Percentiles rank a stretch among this genome's conserved stretches.
Evolutionary conservation across 2,329 filamentous ascomycete genomes (phyloP).

Genomic region (Xylaria sp.): DNA sequence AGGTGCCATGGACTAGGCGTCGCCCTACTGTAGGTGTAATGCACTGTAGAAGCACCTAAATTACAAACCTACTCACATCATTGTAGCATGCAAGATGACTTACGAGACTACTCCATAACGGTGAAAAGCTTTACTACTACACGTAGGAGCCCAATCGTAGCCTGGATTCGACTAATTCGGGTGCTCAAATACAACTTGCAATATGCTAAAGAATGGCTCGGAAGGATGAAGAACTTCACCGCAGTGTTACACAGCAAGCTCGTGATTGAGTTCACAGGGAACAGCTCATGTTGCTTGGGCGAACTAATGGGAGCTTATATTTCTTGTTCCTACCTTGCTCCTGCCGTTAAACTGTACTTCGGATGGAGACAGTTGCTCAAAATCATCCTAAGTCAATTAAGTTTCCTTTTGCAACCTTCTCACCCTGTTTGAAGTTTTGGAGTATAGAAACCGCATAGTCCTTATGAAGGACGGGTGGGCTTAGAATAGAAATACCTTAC

Average conservation of each 20-base stretch:
- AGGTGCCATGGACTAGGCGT: constrained; percentile 24
- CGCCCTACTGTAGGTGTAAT: constrained; percentile 30
- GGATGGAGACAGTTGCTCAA: too few relatives aligned
- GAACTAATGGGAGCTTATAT: not conserved
- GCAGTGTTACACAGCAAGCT: not conserved
- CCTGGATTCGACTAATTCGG: constrained; percentile 24
- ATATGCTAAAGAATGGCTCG: not conserved
- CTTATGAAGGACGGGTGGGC: not conserved
- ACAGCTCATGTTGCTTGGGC: not conserved
- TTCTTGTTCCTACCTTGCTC: not conserved
- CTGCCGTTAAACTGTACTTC: too few relatives aligned
- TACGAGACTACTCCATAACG: constrained; percentile 33
- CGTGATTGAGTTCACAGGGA: constrained; percentile 3
- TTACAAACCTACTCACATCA: constrained; percentile 47
- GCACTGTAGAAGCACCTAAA: constrained; percentile 40
- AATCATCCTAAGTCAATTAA: too few relatives aligned
- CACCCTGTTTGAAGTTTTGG: not conserved
- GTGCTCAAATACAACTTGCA: constrained; percentile 15
- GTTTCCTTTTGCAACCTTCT: not conserved
- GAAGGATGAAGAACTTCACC: not conserved
- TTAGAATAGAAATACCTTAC: constrained; percentile 39
- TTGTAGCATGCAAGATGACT: constrained; percentile 47
- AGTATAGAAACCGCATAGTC: not conserved
- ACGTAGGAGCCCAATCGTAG: constrained; percentile 15
- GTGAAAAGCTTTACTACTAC: too few relatives aligned